phyloP scores from a whole-genome alignment of 2,329 filamentous ascomycete species.

The Hypoxylon rubiginosum region DNA sequence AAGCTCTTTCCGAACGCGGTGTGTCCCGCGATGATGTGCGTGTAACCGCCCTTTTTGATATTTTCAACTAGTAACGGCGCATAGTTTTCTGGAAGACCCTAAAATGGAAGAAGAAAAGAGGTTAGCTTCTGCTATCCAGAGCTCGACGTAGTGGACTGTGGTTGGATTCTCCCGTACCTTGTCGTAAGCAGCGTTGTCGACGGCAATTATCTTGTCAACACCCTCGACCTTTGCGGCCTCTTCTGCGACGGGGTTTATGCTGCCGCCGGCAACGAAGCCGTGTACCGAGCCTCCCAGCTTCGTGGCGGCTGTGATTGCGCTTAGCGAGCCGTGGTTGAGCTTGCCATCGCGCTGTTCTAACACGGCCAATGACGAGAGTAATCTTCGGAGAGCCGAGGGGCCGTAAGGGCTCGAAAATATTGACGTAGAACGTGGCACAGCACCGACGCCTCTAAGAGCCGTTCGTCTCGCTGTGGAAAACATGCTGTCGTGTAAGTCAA shows the following conservation, averaged over 20 bases:
- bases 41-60: slow-evolving; percentile 94
- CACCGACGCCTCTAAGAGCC: slow-evolving; percentile 44
- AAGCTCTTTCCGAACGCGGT: slow-evolving; percentile 97
- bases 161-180: slow-evolving; percentile 69
- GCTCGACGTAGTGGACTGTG: neutral
- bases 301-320: slow-evolving; percentile 86
- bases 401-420: slow-evolving; percentile 53
- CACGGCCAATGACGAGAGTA: slow-evolving; percentile 89
- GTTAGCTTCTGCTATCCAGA: slow-evolving; percentile 7
- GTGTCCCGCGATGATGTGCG: slow-evolving; percentile 90
- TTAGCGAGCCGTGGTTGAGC: slow-evolving; percentile 84
- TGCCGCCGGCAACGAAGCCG: slow-evolving; percentile 86
- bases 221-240: slow-evolving; percentile 91
- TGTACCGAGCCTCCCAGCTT: slow-evolving; percentile 89
- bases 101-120: slow-evolving; percentile 12
- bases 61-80: slow-evolving; percentile 95
- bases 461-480: slow-evolving; percentile 49
- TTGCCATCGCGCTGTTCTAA: slow-evolving; percentile 94
- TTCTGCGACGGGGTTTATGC: slow-evolving; percentile 80
- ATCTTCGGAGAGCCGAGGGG: slow-evolving; percentile 71
- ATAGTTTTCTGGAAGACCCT: slow-evolving; percentile 94
- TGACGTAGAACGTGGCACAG: slow-evolving; percentile 44
- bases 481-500: slow-evolving; percentile 43
- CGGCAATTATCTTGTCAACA: slow-evolving; percentile 88
- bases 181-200: slow-evolving; percentile 92